Conservation (phyloP, 805 yeast species). For the Priceomyces castillae region DNA sequence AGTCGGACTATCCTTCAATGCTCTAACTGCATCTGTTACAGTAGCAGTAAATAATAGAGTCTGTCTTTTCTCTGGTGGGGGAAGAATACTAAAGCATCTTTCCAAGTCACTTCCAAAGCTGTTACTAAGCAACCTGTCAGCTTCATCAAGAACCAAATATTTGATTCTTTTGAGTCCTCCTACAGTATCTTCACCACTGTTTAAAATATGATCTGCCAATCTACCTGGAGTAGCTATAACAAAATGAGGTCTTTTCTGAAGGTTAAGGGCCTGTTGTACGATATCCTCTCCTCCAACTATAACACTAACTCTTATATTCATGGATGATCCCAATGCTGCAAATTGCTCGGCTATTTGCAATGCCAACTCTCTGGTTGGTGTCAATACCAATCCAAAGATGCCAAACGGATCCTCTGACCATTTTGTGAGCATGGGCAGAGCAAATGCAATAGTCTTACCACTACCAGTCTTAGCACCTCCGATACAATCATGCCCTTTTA, state of each 20-base stretch:
- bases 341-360: constrained; percentile 96
- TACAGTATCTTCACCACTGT: constrained; percentile 85
- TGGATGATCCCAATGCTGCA: constrained; percentile 83
- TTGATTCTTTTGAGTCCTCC: constrained; percentile 75
- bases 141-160: constrained; percentile 90
- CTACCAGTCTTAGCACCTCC: constrained; percentile 99
- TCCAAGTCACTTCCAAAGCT: constrained; percentile 79
- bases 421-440: constrained; percentile 90
- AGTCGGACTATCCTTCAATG: constrained; percentile 62
- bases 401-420: constrained; percentile 97
- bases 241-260: constrained; percentile 86
- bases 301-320: constrained; percentile 79
- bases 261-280: constrained; percentile 78
- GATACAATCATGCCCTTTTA: constrained; percentile 84
- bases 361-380: constrained; percentile 94
- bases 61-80: constrained; percentile 71
- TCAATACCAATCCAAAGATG: constrained; percentile 80
- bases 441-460: constrained; percentile 97
- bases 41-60: constrained; percentile 94
- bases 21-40: constrained; percentile 85
- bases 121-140: constrained; percentile 83
- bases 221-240: constrained; percentile 98
- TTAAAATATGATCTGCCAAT: constrained; percentile 83
- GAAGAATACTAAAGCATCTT: constrained; percentile 68
- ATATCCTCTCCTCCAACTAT: constrained; percentile 96